These are phyloP conservation scores for Ilyonectria mors-panacis DNA, from an alignment of 2,329 filamentous ascomycete genomes.

Conservation along the genomic window DNA sequence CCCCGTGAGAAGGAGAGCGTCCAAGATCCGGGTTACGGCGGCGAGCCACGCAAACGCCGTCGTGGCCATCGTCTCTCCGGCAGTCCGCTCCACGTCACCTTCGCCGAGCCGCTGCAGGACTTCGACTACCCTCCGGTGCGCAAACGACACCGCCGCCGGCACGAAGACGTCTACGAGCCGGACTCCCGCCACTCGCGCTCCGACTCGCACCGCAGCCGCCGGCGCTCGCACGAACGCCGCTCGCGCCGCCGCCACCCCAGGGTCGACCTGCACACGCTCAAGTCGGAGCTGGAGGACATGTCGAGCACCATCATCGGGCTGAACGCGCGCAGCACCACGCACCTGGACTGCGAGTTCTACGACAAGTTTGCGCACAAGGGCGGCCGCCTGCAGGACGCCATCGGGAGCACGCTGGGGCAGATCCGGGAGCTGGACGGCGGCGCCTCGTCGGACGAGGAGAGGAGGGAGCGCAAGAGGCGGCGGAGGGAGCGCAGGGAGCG, in stretches of 20 bases:
- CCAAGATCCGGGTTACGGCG: conserved; percentile 34
- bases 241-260: conserved; percentile 4
- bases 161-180: conserved; percentile 23
- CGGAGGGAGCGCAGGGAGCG: conserved; percentile 27
- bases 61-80: conserved; percentile 21
- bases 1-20: conserved; percentile 1
- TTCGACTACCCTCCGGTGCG: conserved; percentile 34
- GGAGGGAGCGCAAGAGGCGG: conserved; percentile 28
- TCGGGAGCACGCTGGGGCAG: conserved; percentile 44
- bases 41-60: conserved; percentile 39
- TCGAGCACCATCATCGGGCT: conserved; percentile 47
- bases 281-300: conserved; percentile 46
- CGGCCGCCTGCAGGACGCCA: conserved; percentile 44
- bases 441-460: conserved; percentile 16
- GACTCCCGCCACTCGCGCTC: background rate
- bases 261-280: conserved; percentile 42
- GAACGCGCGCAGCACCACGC: conserved; percentile 40
- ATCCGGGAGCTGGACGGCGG: conserved; percentile 40
- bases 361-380: conserved; percentile 46
- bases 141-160: conserved; percentile 35
- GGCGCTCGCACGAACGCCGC: background rate
- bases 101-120: conserved; percentile 42
- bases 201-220: conserved; percentile 4
- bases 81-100: conserved; percentile 38
- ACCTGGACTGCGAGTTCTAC: conserved; percentile 46